Evolutionary conservation across 805 yeast species (phyloP).

Genomic region (Kurtzmaniella fragi): DNA sequence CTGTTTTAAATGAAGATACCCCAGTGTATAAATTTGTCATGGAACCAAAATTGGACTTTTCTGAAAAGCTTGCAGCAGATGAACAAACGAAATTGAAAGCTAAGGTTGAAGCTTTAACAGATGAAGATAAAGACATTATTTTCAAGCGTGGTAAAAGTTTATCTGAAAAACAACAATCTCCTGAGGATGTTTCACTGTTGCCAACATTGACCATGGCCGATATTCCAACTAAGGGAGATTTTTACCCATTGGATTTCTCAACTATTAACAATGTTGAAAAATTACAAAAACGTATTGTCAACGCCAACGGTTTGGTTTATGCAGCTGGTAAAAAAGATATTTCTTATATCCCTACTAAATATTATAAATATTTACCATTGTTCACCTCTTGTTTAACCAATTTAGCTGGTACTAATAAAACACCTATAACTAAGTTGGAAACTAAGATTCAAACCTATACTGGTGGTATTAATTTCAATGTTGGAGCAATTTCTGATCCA

Average conservation of each 20-base stretch:
- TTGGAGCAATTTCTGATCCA: conserved; percentile 54
- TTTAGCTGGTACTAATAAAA: conserved; percentile 69
- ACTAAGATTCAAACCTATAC: conserved; percentile 77
- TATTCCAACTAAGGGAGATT: conserved; percentile 55
- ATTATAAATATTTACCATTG: conserved; percentile 68
- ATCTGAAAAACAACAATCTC: conserved; percentile 57
- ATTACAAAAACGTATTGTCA: conserved; percentile 49
- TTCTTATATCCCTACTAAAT: conserved; percentile 51
- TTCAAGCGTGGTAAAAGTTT: conserved; percentile 56
- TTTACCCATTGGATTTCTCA: conserved; percentile 21
- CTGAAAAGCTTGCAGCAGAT: conserved; percentile 44
- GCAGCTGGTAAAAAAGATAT: conserved; percentile 63
- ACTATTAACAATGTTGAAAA: conserved; percentile 25
- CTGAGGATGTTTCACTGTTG: conserved; percentile 70
- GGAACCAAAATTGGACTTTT: conserved; percentile 62
- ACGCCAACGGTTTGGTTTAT: conserved; percentile 80
- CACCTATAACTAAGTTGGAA: conserved; percentile 75
- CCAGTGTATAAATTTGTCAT: conserved; percentile 70
- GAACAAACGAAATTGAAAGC: conserved; percentile 50
- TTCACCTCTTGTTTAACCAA: conserved; percentile 78
- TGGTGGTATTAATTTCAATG: conserved; percentile 74
- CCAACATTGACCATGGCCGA: conserved; percentile 76
- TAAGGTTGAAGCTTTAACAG: conserved; percentile 42
- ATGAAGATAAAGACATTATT: conserved; percentile 53
- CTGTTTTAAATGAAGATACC: conserved; percentile 38